These are phyloP conservation scores for Podaxis sp. DNA, from an alignment of 768 basidiomycete species.

Conservation along the genomic window DNA sequence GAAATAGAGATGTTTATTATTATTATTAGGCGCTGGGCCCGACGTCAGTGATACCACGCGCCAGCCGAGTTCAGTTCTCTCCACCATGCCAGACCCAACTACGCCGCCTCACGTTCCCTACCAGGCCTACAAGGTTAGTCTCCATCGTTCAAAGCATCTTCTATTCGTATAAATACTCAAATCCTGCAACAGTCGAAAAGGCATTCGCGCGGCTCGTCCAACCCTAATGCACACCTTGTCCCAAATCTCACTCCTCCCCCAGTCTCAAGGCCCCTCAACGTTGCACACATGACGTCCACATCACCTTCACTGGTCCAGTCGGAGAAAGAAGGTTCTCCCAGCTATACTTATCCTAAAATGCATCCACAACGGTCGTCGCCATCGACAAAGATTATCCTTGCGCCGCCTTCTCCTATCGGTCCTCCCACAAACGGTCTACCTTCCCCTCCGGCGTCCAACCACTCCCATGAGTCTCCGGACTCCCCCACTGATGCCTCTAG, in stretches of 20 bases:
- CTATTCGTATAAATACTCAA: constrained; percentile 10
- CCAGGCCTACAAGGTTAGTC: constrained; percentile 50
- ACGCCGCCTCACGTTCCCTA: constrained; percentile 40
- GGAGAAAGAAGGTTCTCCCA: not conserved
- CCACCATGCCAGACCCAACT: constrained; percentile 30
- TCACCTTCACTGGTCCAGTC: constrained; percentile 15
- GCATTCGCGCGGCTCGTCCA: constrained; percentile 40
- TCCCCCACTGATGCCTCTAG: not conserved
- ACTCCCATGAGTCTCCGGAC: constrained; percentile 10
- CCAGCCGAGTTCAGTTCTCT: constrained; percentile 5
- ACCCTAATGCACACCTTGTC: constrained; percentile 23
- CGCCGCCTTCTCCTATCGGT: constrained; percentile 14
- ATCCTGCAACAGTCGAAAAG: constrained; percentile 41
- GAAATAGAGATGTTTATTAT: not conserved
- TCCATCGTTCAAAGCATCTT: constrained; percentile 11
- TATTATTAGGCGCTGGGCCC: not conserved
- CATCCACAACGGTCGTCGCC: not conserved
- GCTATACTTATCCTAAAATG: not conserved
- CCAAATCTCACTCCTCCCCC: constrained; percentile 30
- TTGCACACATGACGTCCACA: constrained; percentile 23
- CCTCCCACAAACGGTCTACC: constrained; percentile 14
- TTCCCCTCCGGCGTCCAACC: constrained; percentile 15
- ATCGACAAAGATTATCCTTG: constrained; percentile 9
- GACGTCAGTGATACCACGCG: not conserved
- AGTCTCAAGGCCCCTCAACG: constrained; percentile 27